These are phyloP conservation scores for Calocybe gambosa DNA, from an alignment of 1,284 basidiomycete genomes.

Conservation along the genomic window DNA sequence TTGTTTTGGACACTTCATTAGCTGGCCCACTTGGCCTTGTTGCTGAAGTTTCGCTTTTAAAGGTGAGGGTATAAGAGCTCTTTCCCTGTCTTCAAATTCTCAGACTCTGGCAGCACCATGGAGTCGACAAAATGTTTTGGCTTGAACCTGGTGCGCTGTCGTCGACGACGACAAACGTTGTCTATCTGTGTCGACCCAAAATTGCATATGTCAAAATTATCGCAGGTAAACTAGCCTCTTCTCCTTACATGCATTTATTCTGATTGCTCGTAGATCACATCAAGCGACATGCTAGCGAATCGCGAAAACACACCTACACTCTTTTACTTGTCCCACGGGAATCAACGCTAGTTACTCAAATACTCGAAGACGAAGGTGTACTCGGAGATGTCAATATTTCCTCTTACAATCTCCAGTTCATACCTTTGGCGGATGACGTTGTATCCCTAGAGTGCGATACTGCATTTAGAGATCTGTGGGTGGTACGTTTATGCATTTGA, in stretches of 20 bases:
- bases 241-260: slow-evolving; percentile 15
- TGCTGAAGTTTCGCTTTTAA: slow-evolving; percentile 86
- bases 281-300: slow-evolving; percentile 63
- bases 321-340: slow-evolving; percentile 83
- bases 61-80: slow-evolving; percentile 48
- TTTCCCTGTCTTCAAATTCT: neutral
- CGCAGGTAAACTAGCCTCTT: slow-evolving; percentile 46
- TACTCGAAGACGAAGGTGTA: slow-evolving; percentile 89
- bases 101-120: slow-evolving; percentile 72
- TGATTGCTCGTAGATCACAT: slow-evolving; percentile 70
- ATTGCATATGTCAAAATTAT: slow-evolving; percentile 86
- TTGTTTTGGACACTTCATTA: slow-evolving; percentile 84
- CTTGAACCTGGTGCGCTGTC: slow-evolving; percentile 83
- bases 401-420: slow-evolving; percentile 89
- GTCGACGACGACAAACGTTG: slow-evolving; percentile 82
- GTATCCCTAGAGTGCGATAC: slow-evolving; percentile 82
- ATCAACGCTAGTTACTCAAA: slow-evolving; percentile 79
- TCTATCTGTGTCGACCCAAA: slow-evolving; percentile 90
- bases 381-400: slow-evolving; percentile 83
- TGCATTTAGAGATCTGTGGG: slow-evolving; percentile 81
- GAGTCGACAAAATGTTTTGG: slow-evolving; percentile 99
- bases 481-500: slow-evolving; percentile 46
- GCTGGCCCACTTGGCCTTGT: slow-evolving; percentile 92
- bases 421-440: slow-evolving; percentile 88
- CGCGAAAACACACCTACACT: slow-evolving; percentile 79